A percentile compares a stretch with the other conserved stretches of the same genome.
These are phyloP conservation scores for Diaporthe amygdali DNA, from an alignment of 2,329 filamentous ascomycete species.

Conservation along the genomic window DNA sequence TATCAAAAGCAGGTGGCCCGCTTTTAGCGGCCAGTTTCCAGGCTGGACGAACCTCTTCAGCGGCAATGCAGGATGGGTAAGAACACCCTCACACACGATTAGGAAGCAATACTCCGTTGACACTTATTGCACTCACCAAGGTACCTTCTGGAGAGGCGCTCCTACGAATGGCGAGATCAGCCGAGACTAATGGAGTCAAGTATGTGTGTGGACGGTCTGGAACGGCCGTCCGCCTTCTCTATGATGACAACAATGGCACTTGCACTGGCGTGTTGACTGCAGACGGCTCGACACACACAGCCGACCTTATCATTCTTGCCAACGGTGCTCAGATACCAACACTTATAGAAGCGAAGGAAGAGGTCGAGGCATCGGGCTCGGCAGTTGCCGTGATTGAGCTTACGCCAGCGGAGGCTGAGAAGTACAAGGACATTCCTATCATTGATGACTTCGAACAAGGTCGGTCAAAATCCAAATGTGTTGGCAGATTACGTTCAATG, in stretches of 20 bases:
- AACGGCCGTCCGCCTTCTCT: neutral
- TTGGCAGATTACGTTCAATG: fast-evolving
- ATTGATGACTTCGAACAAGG: neutral
- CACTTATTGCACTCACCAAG: fast-evolving
- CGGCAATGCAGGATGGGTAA: neutral
- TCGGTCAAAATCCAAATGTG: neutral
- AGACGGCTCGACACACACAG: conserved; percentile 52
- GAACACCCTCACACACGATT: neutral
- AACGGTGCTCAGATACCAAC: conserved; percentile 70
- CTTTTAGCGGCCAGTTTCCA: conserved; percentile 29
- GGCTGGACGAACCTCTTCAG: neutral
- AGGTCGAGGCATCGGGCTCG: conserved; percentile 53
- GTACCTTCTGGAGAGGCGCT: neutral
- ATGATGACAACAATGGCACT: conserved; percentile 29
- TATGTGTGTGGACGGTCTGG: neutral
- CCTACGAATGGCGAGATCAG: neutral
- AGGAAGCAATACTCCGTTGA: neutral
- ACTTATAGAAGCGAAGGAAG: conserved; percentile 66
- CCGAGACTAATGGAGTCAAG: neutral
- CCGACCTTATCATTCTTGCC: conserved; percentile 67
- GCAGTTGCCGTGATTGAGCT: neutral
- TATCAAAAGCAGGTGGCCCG: conserved; percentile 35
- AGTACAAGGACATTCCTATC: neutral
- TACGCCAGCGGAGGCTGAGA: neutral
- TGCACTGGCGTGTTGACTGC: conserved; percentile 54